These are phyloP conservation scores for Wickerhamiella allomyrinae DNA, from an alignment of 805 yeast genomes.

Conservation along the genomic window DNA sequence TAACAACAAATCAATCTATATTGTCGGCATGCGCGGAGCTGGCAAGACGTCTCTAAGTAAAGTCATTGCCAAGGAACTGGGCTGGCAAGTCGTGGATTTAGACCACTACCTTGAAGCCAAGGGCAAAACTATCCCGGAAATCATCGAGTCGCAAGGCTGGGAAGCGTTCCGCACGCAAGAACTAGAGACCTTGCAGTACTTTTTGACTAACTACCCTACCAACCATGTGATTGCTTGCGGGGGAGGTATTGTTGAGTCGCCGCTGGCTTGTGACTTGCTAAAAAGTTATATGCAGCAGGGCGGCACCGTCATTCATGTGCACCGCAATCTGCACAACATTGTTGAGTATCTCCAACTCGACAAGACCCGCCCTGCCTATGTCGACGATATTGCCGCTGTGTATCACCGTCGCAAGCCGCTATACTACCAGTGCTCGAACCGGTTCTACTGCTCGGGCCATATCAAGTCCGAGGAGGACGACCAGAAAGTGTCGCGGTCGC, in stretches of 20 bases:
- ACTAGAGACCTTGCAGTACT: slow-evolving; percentile 37
- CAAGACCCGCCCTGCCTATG: slow-evolving; percentile 75
- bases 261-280: slow-evolving; percentile 49
- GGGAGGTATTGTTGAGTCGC: slow-evolving; percentile 84
- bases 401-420: slow-evolving; percentile 71
- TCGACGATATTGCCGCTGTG: slow-evolving; percentile 64
- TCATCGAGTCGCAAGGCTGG: slow-evolving; percentile 69
- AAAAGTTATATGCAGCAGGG: slow-evolving; percentile 39
- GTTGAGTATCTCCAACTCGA: slow-evolving; percentile 61
- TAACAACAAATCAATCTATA: slow-evolving; percentile 46
- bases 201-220: slow-evolving; percentile 29
- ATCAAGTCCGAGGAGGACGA: slow-evolving; percentile 44
- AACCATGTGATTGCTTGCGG: slow-evolving; percentile 81
- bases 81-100: slow-evolving; percentile 49
- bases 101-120: slow-evolving; percentile 56
- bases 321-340: slow-evolving; percentile 73
- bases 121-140: slow-evolving; percentile 26
- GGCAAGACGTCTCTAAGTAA: slow-evolving; percentile 81
- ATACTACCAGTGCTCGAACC: slow-evolving; percentile 71
- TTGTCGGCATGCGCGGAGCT: slow-evolving; percentile 97
- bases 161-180: slow-evolving; percentile 68
- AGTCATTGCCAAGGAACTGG: slow-evolving; percentile 60
- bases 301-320: slow-evolving; percentile 81
- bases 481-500: slow-evolving; percentile 40
- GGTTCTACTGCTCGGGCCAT: slow-evolving; percentile 61